A percentile compares a stretch with the other conserved stretches of the same genome.
These are phyloP conservation scores for Naganishia onofrii DNA, from an alignment of 768 basidiomycete genomes.

Conservation along the genomic window DNA sequence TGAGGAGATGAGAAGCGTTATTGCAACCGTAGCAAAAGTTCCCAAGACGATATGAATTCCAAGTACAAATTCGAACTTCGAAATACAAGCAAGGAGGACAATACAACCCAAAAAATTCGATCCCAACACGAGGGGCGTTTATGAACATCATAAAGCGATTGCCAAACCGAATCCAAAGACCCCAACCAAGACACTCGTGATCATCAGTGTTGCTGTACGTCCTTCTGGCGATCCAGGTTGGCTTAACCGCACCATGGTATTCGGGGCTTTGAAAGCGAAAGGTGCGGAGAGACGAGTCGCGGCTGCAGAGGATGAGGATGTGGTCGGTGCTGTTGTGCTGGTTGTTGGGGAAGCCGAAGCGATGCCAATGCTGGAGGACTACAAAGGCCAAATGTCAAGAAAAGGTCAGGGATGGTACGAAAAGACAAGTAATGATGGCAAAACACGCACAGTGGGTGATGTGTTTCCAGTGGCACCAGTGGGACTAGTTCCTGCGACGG, in stretches of 20 bases:
- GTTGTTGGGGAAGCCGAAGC: background rate
- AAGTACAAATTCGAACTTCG: no score
- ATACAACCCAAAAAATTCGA: background rate
- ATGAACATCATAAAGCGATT: background rate
- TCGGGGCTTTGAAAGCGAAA: conserved; percentile 8
- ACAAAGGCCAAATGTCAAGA: no score
- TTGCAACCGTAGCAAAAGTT: no score
- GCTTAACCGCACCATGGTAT: background rate
- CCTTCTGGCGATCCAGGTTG: conserved; percentile 14
- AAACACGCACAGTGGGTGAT: background rate
- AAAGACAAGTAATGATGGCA: background rate
- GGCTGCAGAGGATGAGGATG: conserved; percentile 10
- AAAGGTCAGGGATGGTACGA: background rate
- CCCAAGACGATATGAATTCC: no score
- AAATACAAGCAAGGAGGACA: background rate
- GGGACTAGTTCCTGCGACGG: background rate
- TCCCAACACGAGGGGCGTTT: background rate
- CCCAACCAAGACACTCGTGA: conserved; percentile 10
- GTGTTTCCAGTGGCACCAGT: background rate
- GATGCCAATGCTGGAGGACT: background rate
- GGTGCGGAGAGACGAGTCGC: conserved; percentile 12
- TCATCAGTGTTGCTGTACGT: conserved; percentile 14
- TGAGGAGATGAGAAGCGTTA: no score
- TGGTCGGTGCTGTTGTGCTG: background rate
- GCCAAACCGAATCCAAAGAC: conserved; percentile 20